Percentiles rank a stretch among this genome's conserved stretches.
These are phyloP conservation scores for Cicer cuneatum DNA, from an alignment of 306 rosid genomes.

Conservation along the genomic window DNA sequence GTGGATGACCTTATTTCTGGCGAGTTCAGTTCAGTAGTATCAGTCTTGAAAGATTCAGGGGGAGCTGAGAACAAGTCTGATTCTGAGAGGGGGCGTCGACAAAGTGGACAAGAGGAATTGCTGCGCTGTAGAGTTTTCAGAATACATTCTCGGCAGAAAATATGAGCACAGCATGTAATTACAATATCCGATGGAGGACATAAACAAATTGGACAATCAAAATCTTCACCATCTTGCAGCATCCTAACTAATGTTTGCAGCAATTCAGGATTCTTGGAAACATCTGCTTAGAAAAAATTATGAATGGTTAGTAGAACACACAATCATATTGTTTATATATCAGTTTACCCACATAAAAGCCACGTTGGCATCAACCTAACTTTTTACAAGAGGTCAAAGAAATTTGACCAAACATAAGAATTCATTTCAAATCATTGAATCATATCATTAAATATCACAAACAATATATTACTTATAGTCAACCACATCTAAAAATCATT, in stretches of 20 bases:
- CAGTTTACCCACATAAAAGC: slow-evolving; percentile 1
- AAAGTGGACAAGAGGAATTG: slow-evolving; percentile 73
- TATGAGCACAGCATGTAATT: slow-evolving; percentile 79
- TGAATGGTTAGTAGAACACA: neutral
- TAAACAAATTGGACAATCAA: slow-evolving; percentile 87
- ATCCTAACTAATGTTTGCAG: slow-evolving; percentile 66
- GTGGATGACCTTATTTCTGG: slow-evolving; percentile 53
- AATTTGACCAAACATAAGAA: neutral
- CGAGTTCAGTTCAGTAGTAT: slow-evolving; percentile 39
- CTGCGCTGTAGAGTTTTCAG: slow-evolving; percentile 57
- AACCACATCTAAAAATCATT: neutral
- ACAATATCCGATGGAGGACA: slow-evolving; percentile 63
- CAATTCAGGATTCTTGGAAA: slow-evolving; percentile 75
- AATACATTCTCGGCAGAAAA: slow-evolving; percentile 75
- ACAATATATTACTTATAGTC: neutral
- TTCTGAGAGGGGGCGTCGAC: slow-evolving; percentile 62
- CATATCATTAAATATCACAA: neutral
- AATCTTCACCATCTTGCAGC: slow-evolving; percentile 81
- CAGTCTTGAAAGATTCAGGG: slow-evolving; percentile 47
- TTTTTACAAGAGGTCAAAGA: neutral
- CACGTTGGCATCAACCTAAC: neutral
- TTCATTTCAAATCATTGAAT: too few relatives aligned
- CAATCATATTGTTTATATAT: neutral
- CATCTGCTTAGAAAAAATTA: slow-evolving; percentile 55
- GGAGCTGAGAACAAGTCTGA: slow-evolving; percentile 80